Evolutionary conservation across 192 early-diverging fungal genomes (phyloP).

Genomic region (Backusella luteola): DNA sequence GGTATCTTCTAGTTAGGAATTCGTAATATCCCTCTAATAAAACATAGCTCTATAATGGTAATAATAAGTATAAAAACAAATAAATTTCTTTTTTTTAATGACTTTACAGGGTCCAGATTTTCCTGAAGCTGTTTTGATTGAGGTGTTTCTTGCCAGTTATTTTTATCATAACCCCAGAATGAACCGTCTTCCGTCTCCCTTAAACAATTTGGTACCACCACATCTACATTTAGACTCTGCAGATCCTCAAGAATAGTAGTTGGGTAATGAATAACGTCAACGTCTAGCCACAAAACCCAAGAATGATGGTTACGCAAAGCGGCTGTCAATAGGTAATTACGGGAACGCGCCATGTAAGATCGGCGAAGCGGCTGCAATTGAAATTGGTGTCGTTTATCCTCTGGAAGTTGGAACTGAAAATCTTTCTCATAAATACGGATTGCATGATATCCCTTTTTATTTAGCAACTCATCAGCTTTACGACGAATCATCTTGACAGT

Average conservation of each 20-base stretch:
- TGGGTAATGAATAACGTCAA: conserved; percentile 56
- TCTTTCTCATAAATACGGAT: conserved; percentile 56
- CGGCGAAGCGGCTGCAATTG: conserved; percentile 51
- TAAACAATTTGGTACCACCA: conserved; percentile 58
- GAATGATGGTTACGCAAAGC: conserved; percentile 46
- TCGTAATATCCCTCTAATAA: conserved; percentile 35
- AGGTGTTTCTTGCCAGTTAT: conserved; percentile 56
- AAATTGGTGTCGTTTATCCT: conserved; percentile 48
- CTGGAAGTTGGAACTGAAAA: conserved; percentile 50
- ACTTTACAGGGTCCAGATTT: conserved; percentile 15
- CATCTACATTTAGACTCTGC: conserved; percentile 51
- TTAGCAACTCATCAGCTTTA: conserved; percentile 15
- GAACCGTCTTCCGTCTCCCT: conserved; percentile 19
- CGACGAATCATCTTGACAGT: conserved; percentile 46
- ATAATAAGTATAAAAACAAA: not conserved
- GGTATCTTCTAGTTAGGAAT: conserved; percentile 28
- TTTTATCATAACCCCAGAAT: conserved; percentile 52
- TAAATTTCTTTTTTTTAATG: not conserved
- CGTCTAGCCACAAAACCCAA: conserved; percentile 63
- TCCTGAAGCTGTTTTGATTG: conserved; percentile 40
- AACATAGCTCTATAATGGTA: conserved; percentile 22
- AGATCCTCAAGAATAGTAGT: conserved; percentile 52
- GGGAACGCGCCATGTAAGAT: conserved; percentile 54
- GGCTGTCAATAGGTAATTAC: conserved; percentile 54
- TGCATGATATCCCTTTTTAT: conserved; percentile 28